Conservation (phyloP, 495 filamentous ascomycete species). For the Podospora conica region DNA sequence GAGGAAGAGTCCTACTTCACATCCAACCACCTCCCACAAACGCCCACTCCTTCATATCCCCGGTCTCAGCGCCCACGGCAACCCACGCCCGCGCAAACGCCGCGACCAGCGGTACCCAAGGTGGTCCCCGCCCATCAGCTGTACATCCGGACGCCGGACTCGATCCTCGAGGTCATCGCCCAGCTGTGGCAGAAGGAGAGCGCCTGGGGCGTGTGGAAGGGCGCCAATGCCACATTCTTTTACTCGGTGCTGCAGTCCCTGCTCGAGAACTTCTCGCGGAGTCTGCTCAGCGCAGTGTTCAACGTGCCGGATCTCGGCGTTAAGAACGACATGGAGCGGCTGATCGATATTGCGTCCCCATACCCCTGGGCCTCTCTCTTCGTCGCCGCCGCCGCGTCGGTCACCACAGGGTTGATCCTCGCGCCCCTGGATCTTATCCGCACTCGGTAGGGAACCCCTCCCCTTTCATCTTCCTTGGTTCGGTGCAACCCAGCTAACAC, state of each 20-base stretch:
- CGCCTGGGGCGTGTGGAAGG: constrained; percentile 91
- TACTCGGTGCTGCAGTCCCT: constrained; percentile 81
- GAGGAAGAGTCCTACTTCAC: constrained; percentile 87
- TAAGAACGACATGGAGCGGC: constrained; percentile 43
- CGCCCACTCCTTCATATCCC: constrained; percentile 49
- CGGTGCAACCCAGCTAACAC: constrained; percentile 15
- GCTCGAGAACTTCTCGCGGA: constrained; percentile 77
- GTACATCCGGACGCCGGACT: constrained; percentile 59
- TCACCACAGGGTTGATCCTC: constrained; percentile 70
- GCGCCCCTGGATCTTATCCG: constrained; percentile 85
- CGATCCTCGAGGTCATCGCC: constrained; percentile 70
- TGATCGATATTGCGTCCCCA: constrained; percentile 58
- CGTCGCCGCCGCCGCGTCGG: constrained; percentile 76
- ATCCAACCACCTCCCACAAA: constrained; percentile 49
- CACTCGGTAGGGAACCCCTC: constrained; percentile 52
- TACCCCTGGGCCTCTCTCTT: constrained; percentile 67
- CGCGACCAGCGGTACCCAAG: constrained; percentile 22
- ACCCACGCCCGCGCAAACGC: constrained; percentile 28
- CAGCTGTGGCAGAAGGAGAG: constrained; percentile 87
- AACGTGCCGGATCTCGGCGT: constrained; percentile 76
- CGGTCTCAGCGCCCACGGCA: constrained; percentile 29
- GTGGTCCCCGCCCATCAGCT: constrained; percentile 53
- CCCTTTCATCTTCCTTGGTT: background rate
- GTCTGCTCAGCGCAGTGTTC: constrained; percentile 72
- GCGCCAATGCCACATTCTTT: constrained; percentile 82